These are phyloP conservation scores for Hamamelis virginiana DNA, from an alignment of 164 flowering plant species.

Conservation along the genomic window DNA sequence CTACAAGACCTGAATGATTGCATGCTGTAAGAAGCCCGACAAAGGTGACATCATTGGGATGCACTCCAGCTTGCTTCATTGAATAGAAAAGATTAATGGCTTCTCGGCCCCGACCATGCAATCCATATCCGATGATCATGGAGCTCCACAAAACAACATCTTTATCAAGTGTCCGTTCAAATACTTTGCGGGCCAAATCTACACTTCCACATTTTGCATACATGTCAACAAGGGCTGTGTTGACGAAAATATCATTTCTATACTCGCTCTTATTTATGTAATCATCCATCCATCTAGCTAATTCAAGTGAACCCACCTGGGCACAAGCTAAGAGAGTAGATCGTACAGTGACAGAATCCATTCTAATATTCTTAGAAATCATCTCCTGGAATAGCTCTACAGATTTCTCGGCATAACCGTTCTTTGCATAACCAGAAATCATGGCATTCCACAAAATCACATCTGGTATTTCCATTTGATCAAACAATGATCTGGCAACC, in stretches of 20 bases:
- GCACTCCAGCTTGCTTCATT: constrained; percentile 41
- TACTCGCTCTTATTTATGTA: constrained; percentile 30
- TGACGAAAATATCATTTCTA: constrained; percentile 37
- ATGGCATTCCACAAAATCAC: constrained; percentile 61
- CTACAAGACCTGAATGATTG: constrained; percentile 56
- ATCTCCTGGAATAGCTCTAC: constrained; percentile 47
- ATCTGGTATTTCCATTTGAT: constrained; percentile 32
- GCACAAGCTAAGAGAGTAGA: constrained; percentile 51
- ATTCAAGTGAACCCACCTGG: constrained; percentile 46
- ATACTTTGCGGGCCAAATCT: constrained; percentile 43
- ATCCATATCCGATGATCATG: constrained; percentile 60
- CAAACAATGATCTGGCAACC: constrained; percentile 46
- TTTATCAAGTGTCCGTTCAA: constrained; percentile 35
- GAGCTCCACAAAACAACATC: constrained; percentile 64
- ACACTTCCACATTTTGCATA: constrained; percentile 62
- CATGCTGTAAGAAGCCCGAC: constrained; percentile 62
- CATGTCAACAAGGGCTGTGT: constrained; percentile 63
- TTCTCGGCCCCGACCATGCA: constrained; percentile 53
- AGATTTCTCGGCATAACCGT: constrained; percentile 56
- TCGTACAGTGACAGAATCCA: constrained; percentile 44
- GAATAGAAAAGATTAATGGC: constrained; percentile 44
- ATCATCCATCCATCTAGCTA: constrained; percentile 47
- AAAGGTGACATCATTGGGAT: constrained; percentile 61
- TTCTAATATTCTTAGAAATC: constrained; percentile 28
- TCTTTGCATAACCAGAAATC: constrained; percentile 65